phyloP scores from a whole-genome alignment of 768 basidiomycete species.

The Lyophyllum semitale region DNA sequence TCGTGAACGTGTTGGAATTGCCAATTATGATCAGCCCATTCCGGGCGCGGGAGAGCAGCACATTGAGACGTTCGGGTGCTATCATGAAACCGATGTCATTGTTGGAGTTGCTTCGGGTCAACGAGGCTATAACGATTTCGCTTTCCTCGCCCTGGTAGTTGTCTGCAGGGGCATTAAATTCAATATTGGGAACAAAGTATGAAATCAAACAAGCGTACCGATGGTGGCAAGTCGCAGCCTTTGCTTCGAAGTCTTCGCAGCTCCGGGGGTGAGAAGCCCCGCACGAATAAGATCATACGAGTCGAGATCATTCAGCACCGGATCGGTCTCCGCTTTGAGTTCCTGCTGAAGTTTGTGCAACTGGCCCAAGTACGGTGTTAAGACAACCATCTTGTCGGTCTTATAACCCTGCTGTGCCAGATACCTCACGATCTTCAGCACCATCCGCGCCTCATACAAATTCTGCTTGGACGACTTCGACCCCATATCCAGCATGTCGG shows the following conservation, averaged over 20 bases:
- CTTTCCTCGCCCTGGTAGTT: conserved; percentile 81
- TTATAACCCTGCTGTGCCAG: conserved; percentile 69
- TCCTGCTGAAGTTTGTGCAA: conserved; percentile 47
- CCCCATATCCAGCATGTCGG: conserved; percentile 50
- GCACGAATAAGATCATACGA: conserved; percentile 57
- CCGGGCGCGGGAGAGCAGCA: conserved; percentile 69
- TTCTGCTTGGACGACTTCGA: conserved; percentile 63
- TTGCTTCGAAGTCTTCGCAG: conserved; percentile 42
- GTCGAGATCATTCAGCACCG: conserved; percentile 65
- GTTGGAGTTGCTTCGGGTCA: conserved; percentile 59
- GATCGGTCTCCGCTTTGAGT: conserved; percentile 51
- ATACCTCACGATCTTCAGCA: conserved; percentile 65
- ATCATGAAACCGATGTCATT: conserved; percentile 73
- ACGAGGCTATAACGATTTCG: conserved; percentile 61
- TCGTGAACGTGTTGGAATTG: conserved; percentile 58
- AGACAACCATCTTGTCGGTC: conserved; percentile 57
- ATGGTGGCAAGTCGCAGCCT: conserved; percentile 64
- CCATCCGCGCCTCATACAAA: conserved; percentile 59
- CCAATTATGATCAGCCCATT: conserved; percentile 70
- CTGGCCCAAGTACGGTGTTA: conserved; percentile 74
- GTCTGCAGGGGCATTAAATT: conserved; percentile 38
- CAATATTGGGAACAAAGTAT: background rate
- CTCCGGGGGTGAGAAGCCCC: conserved; percentile 46
- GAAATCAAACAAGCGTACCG: conserved; percentile 36
- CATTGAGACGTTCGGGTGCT: conserved; percentile 69